Base-by-base conservation (phyloP, 768 basidiomycete species). In the Boletus subcaerulescens region DNA sequence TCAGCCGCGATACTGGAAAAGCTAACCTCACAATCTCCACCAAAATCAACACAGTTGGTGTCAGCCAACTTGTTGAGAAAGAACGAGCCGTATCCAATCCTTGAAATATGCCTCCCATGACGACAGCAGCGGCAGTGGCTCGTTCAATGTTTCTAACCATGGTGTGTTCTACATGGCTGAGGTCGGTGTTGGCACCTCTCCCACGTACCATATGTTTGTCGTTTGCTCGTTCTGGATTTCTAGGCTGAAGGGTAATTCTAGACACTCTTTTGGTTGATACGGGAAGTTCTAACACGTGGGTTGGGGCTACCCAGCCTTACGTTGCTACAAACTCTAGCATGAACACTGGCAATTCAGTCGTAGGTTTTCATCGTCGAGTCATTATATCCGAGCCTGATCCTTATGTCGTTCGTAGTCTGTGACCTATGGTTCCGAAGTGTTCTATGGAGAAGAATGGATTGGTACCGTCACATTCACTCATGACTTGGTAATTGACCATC, bases 251-350 rank as follows among this genome's bases (percentile, higher is more conserved):
- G 24, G 24, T 39, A 18, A 8, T 31, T 29, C 33, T 14, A 73
- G 73, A 61, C 41, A 58, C 58, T 8, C 60, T 72, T 17, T 22
- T 71, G 5, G 50, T 73, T 14, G 71, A 73, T 43, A 72, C 71
- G 2, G 71, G 71, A 45, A 73, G 71, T 48, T 57, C 68, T 3
- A 65, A 64, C 32, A 72, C 72, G 2, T 72, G 70, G 68, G 35
- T 72, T 11, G 71, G 71, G 47, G 68, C 70, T 15, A 52, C 22
- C 18, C 45, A 50, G 0, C 14, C 36, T 38, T 72, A 70, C 38
- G 22, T 40, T 11, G 49, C 51, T 8, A 64, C 66, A 4, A 59
- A 24, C 32, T 56, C 57, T 6, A 64, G 66, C 24, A 13, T 45
- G 11, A 33, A 58, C 48, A 69, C 66, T 18, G 66, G 64, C 4